Base-by-base conservation (phyloP, 441 rosid genomes). In the Aleurites moluccanus region DNA sequence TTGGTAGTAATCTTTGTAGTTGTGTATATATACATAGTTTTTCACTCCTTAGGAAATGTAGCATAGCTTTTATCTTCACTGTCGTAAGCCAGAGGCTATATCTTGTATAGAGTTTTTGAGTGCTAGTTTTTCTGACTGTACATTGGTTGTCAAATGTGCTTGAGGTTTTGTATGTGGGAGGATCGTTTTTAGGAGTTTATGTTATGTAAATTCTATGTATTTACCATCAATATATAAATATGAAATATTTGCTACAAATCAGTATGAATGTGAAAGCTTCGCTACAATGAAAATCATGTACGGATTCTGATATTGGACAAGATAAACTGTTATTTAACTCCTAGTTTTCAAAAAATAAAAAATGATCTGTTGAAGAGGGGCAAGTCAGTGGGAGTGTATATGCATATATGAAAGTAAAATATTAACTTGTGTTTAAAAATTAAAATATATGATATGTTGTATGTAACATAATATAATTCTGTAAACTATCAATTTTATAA, bases 21-120 rank as follows among this genome's bases (percentile, higher is more conserved):
- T 64, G 45, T 61, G n/a, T 20, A 47, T 49, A 60, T 11, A 33
- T 44, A 33, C 16, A 20, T 25, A n/a, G 8, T 38, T 6, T 38
- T 1, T 45, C 8, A 72, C 21, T 45, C 28, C 56, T 23, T 67
- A 15, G 57, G 30, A 33, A 40, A 25, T 60, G 74, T 52, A 71
- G 73, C 50, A 16, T 42, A 27, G 68, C 40, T 55, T 49, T 3
- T 47, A 35, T 30, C n/a, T 21, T 60, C 11, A 9, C n/a, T 30
- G 55, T 70, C 33, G 14, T 44, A 20, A 21, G 11, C 14, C 10
- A 28, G 84, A 75, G 80, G 82, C 83, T 64, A 53, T 63, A 38
- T 38, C 52, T 66, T 80, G 82, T 80, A 75, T 25, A 82, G 70
- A 73, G 81, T 47, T 60, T 64, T 65, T 38, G 80, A 67, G 83